A percentile compares a stretch with the other conserved stretches of the same genome.
Evolutionary conservation across 768 basidiomycete genomes (phyloP).

Genomic region (Leccinum arenicola): DNA sequence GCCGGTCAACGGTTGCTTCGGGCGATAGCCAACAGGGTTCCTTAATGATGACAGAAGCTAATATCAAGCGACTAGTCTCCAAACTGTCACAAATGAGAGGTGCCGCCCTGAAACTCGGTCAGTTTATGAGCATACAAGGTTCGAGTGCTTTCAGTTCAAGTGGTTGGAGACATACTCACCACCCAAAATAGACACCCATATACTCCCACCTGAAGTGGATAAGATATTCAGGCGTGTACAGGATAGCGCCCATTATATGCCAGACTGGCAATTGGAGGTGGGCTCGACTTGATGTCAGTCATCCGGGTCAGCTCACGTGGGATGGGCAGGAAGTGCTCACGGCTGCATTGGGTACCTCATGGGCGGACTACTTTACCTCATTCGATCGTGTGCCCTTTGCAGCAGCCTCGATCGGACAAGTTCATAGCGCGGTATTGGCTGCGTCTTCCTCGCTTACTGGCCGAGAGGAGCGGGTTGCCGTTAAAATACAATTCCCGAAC

Average conservation of each 20-base stretch:
- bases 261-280: constrained; percentile 97
- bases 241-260: constrained; percentile 97
- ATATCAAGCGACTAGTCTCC: constrained; percentile 83
- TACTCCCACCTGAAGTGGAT: constrained; percentile 85
- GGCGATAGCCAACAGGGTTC: constrained; percentile 39
- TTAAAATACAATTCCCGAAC: constrained; percentile 95
- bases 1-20: constrained; percentile 53
- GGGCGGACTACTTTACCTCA: constrained; percentile 64
- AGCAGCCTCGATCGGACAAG: constrained; percentile 96
- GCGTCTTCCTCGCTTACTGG: constrained; percentile 53
- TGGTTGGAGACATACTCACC: neutral
- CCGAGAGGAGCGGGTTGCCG: constrained; percentile 57
- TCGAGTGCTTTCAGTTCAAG: neutral
- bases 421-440: constrained; percentile 72
- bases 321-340: constrained; percentile 60
- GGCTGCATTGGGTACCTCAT: constrained; percentile 70
- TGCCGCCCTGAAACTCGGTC: constrained; percentile 93
- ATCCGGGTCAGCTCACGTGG: neutral
- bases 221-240: constrained; percentile 88
- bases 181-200: constrained; percentile 67
- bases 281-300: constrained; percentile 5
- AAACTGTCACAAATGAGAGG: constrained; percentile 96
- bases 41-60: constrained; percentile 87
- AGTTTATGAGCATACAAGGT: constrained; percentile 98
- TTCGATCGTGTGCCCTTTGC: constrained; percentile 91